Conservation (phyloP, 1,284 basidiomycete genomes). For the Malassezia yamatoensis region DNA sequence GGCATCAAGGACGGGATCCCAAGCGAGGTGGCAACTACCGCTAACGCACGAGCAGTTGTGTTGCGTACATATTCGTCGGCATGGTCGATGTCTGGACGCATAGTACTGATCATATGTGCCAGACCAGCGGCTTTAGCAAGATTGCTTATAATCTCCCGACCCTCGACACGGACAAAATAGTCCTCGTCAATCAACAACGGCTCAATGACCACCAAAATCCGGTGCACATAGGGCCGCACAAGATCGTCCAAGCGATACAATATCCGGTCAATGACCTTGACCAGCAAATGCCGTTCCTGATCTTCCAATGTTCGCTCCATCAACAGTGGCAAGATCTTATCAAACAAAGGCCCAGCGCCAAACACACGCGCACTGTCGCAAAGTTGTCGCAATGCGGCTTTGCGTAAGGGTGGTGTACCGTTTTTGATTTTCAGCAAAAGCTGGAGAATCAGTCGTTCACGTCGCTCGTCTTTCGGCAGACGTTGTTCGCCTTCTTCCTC, state of each 20-base stretch:
- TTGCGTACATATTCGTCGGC: slow-evolving; percentile 99
- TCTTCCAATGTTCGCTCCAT: slow-evolving; percentile 99
- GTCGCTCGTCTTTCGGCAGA: slow-evolving; percentile 94
- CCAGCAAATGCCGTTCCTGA: slow-evolving; percentile 92
- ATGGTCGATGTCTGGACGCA: slow-evolving; percentile 99
- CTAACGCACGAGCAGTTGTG: slow-evolving; percentile 96
- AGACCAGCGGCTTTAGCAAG: slow-evolving; percentile 96
- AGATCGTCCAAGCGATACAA: slow-evolving; percentile 98
- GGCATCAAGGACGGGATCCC: slow-evolving; percentile 94
- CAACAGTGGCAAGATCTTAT: slow-evolving; percentile 93
- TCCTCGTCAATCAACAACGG: slow-evolving; percentile 98
- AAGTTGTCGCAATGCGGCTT: slow-evolving; percentile 92
- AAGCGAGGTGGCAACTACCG: slow-evolving; percentile 93
- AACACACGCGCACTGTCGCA: slow-evolving; percentile 99
- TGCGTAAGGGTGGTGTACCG: slow-evolving; percentile 93
- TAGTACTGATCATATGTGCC: slow-evolving; percentile 99
- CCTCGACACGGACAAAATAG: slow-evolving; percentile 98
- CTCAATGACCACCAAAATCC: slow-evolving; percentile 98
- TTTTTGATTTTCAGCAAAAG: slow-evolving; percentile 99
- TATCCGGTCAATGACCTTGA: slow-evolving; percentile 98
- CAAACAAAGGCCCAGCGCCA: slow-evolving; percentile 95
- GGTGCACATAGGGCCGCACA: slow-evolving; percentile 96
- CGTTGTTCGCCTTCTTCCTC: slow-evolving; percentile 75
- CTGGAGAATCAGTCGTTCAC: slow-evolving; percentile 99
- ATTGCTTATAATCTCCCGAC: slow-evolving; percentile 98